Base-by-base conservation (phyloP, 1,284 basidiomycete species). In the Trametes pubescens region DNA sequence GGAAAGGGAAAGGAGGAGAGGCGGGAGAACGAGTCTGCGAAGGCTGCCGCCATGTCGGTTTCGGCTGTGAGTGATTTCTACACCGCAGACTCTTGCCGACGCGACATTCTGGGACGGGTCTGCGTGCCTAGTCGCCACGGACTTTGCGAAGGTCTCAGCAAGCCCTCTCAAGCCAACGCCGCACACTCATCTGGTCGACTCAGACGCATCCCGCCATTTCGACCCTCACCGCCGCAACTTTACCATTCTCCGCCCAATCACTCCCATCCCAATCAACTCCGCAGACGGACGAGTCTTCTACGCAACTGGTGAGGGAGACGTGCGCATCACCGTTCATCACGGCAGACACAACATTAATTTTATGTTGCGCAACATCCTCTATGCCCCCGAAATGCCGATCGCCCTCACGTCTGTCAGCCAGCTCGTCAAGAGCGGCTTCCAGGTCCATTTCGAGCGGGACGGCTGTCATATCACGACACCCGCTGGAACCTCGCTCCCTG, bases 331-430 rank as follows among this genome's bases (percentile, higher is more conserved):
- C 0, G 62, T 79, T 13, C 76, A 72, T 0, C 72, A 78, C 53
- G 72, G 29, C 29, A 72, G 68, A 61, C 29, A 53, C 40, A 40
- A 35, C 26, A 44, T 29, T 1, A 48, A 59, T 14, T 62, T 76
- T 43, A 73, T 61, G 4, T 65, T 79, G 8, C 61, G 61, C 26
- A 68, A 76, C 35, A 75, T 77, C 22, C 69, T 76, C 40, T 79
- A 80, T 55, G 70, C 75, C 26, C 76, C 77, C 9, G 51, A 69
- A 16, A 74, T 81, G 61, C 70, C 72, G 2, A 72, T 72, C 62
- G 77, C 72, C 11, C 76, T 80, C 10, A 68, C 79, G n/a, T 79
- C 76, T 0, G 67, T 77, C 29, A 62, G 69, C 26, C 60, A 59
- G n/a, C 66, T 80, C 13, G 68, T 74, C 59, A 35, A 62, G 21